These are phyloP conservation scores for Thymus mandschuricus DNA, from an alignment of 257 asterid genomes.

Conservation along the genomic window DNA sequence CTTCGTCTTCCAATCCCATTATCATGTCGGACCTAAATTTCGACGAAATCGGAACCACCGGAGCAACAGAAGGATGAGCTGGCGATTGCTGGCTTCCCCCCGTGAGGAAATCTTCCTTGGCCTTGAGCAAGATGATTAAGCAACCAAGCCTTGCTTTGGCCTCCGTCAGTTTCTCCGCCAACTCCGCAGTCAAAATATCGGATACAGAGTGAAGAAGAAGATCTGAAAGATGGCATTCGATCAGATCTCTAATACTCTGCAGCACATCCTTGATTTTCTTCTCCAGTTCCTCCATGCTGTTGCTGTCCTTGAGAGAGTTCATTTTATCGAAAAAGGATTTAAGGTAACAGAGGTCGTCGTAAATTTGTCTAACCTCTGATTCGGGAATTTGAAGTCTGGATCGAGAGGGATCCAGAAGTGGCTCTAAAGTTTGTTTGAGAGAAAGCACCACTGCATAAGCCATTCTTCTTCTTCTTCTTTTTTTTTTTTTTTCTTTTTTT, in stretches of 20 bases:
- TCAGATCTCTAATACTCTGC: background rate
- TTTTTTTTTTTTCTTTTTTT: too few species aligned
- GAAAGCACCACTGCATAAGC: slow-evolving; percentile 10
- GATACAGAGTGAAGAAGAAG: background rate
- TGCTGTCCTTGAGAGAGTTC: background rate
- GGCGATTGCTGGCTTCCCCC: background rate
- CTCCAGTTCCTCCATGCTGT: slow-evolving; percentile 10
- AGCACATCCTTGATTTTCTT: background rate
- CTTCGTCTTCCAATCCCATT: background rate
- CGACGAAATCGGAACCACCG: background rate
- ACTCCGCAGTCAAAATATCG: background rate
- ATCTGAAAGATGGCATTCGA: slow-evolving; percentile 8
- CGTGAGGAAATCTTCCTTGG: background rate
- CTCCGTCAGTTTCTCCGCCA: background rate
- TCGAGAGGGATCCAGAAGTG: background rate
- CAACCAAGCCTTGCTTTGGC: background rate
- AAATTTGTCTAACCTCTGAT: background rate
- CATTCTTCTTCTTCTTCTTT: too few species aligned
- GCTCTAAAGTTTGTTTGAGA: background rate
- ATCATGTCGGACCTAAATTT: too few species aligned
- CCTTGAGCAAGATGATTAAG: background rate
- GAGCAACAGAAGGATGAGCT: background rate
- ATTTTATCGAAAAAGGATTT: slow-evolving; percentile 8
- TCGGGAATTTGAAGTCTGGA: background rate
- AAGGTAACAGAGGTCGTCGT: background rate